Percentiles rank a stretch among this genome's conserved stretches.
These are phyloP conservation scores for Dendrocalamus sinicus DNA, from an alignment of 176 grass and related monocot species.

Conservation along the genomic window DNA sequence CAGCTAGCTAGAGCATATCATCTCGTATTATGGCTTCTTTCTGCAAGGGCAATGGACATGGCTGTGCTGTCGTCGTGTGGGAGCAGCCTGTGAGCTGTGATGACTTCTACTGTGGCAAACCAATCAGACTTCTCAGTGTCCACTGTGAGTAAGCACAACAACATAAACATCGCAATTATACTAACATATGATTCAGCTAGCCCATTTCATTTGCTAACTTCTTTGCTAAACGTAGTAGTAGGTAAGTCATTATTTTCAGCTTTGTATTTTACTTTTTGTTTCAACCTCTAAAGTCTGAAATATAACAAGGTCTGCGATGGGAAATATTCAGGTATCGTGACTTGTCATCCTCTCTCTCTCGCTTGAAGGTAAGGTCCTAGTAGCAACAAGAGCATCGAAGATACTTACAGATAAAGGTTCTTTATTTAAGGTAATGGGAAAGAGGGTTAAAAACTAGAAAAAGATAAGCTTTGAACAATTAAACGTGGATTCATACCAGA, in stretches of 20 bases:
- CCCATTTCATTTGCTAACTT: not conserved
- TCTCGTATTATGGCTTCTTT: conserved; percentile 48
- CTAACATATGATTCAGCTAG: not conserved
- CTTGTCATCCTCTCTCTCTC: not conserved
- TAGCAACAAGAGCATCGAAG: too few species aligned
- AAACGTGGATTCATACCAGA: not conserved
- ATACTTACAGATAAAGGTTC: not conserved
- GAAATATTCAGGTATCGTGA: not conserved
- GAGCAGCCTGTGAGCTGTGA: not conserved
- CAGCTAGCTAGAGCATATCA: conserved; percentile 39
- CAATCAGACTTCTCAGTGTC: conserved; percentile 23
- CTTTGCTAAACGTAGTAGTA: not conserved
- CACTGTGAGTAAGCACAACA: conserved; percentile 10
- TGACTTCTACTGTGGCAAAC: conserved; percentile 7
- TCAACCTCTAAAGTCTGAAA: not conserved
- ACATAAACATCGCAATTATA: conserved; percentile 4
- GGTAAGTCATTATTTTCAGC: not conserved
- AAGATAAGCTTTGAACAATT: not conserved
- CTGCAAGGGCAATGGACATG: conserved; percentile 44
- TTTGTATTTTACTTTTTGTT: not conserved
- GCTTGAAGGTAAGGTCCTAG: not conserved
- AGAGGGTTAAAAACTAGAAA: not conserved
- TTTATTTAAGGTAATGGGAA: not conserved
- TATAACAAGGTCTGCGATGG: not conserved
- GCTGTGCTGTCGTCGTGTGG: not conserved